Conservation (phyloP, 192 early-diverging fungal genomes). For the Backusella tuberculispora region DNA sequence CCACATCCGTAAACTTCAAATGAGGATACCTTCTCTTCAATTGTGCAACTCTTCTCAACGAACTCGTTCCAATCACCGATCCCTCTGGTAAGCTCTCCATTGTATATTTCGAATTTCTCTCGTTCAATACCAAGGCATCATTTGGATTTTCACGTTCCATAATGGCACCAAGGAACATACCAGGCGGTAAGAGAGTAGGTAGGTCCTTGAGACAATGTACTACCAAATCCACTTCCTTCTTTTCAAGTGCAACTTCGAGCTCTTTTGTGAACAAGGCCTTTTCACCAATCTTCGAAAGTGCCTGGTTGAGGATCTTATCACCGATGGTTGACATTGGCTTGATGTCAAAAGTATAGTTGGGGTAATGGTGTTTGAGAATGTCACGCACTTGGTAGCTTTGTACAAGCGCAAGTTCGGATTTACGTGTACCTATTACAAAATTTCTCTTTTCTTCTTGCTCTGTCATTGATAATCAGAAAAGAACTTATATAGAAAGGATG, state of each 20-base stretch:
- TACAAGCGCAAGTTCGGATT: constrained; percentile 86
- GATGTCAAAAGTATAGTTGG: constrained; percentile 50
- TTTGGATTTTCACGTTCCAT: constrained; percentile 85
- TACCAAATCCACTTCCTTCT: constrained; percentile 72
- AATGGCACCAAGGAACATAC: constrained; percentile 83
- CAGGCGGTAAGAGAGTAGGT: constrained; percentile 79
- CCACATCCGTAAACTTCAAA: constrained; percentile 77
- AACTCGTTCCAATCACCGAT: constrained; percentile 85
- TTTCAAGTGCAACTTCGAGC: constrained; percentile 75
- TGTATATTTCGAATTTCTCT: constrained; percentile 29
- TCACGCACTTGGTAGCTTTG: constrained; percentile 75
- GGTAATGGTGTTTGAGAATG: constrained; percentile 52
- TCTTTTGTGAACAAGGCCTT: constrained; percentile 92
- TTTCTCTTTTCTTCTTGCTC: neutral
- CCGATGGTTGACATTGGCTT: constrained; percentile 71
- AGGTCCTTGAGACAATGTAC: constrained; percentile 97
- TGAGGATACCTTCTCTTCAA: constrained; percentile 76
- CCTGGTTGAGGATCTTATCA: constrained; percentile 82
- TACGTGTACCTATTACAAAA: constrained; percentile 76
- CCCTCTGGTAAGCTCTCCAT: constrained; percentile 73
- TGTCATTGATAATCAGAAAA: too few species aligned
- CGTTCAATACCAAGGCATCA: constrained; percentile 73
- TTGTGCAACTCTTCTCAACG: constrained; percentile 86
- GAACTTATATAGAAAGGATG: too few species aligned
- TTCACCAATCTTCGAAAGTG: constrained; percentile 88